Percentiles rank a stretch among this genome's conserved stretches.
These are phyloP conservation scores for Spiraea crenata DNA, from an alignment of 331 rosid genomes.

Conservation along the genomic window DNA sequence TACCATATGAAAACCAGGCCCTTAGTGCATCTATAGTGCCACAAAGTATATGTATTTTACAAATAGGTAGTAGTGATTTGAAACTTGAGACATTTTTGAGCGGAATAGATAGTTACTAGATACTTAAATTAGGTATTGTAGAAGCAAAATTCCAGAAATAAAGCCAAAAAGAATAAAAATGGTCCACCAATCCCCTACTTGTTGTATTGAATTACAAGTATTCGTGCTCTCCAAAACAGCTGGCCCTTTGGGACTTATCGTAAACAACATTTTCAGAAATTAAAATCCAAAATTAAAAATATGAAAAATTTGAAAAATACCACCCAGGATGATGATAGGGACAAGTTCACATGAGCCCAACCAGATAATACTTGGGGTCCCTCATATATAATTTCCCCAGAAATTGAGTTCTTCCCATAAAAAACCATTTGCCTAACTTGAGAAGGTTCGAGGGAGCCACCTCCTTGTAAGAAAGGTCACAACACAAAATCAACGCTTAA, in stretches of 20 bases:
- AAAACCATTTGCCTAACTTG: slow-evolving; percentile 7
- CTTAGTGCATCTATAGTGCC: no score
- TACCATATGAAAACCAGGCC: no score
- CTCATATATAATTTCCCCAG: slow-evolving; percentile 19
- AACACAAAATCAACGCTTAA: not conserved
- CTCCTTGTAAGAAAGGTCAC: slow-evolving; percentile 4
- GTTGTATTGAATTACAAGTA: slow-evolving; percentile 30
- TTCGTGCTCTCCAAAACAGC: slow-evolving; percentile 35
- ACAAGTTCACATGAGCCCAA: slow-evolving; percentile 49
- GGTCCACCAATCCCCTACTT: slow-evolving; percentile 41
- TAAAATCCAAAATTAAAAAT: not conserved
- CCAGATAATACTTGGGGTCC: slow-evolving; percentile 46
- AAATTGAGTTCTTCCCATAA: no score
- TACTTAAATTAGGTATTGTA: not conserved
- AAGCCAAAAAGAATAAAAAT: slow-evolving; percentile 30
- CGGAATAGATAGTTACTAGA: not conserved
- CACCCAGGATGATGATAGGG: slow-evolving; percentile 43
- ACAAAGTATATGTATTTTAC: no score
- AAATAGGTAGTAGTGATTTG: no score
- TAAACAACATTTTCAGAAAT: not conserved
- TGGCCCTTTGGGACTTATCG: slow-evolving; percentile 34
- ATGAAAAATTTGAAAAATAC: slow-evolving; percentile 12
- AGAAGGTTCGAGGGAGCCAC: slow-evolving; percentile 30
- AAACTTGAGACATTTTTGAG: no score
- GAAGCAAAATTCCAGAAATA: slow-evolving; percentile 28